Evolutionary conservation across 768 basidiomycete genomes (phyloP).

Genomic region (Trametes elegans): DNA sequence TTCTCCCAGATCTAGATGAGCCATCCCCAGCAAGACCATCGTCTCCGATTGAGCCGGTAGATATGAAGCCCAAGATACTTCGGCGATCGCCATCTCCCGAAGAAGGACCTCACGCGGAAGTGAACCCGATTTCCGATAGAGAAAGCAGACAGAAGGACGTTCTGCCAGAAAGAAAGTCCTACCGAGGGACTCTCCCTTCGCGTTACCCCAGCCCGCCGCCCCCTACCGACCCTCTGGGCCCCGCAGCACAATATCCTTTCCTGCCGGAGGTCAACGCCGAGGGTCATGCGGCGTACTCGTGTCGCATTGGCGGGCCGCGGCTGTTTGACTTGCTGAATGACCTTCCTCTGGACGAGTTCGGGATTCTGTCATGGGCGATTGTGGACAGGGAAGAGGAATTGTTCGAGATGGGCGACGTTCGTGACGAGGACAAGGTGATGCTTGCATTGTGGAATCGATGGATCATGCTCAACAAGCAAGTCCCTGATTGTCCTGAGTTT

Average conservation of each 20-base stretch:
- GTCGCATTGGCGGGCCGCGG: conserved; percentile 62
- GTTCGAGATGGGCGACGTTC: conserved; percentile 66
- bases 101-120: no score
- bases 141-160: neutral
- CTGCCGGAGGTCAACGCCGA: conserved; percentile 8
- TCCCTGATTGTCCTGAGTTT: neutral
- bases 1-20: neutral
- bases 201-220: conserved; percentile 25
- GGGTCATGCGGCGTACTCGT: conserved; percentile 42
- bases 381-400: conserved; percentile 75
- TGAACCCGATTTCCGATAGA: no score
- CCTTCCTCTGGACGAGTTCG: conserved; percentile 58
- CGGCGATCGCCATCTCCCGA: neutral
- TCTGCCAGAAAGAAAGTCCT: neutral
- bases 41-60: neutral
- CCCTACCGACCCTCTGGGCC: conserved; percentile 19
- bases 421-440: conserved; percentile 78
- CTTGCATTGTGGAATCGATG: conserved; percentile 75
- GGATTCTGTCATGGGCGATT: conserved; percentile 66
- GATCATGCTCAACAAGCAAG: conserved; percentile 62
- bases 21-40: conserved; percentile 4
- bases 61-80: neutral
- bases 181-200: conserved; percentile 13
- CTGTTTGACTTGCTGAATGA: conserved; percentile 64
- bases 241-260: conserved; percentile 26